Conservation (phyloP, 768 basidiomycete species). For the Panellus pusillus region DNA sequence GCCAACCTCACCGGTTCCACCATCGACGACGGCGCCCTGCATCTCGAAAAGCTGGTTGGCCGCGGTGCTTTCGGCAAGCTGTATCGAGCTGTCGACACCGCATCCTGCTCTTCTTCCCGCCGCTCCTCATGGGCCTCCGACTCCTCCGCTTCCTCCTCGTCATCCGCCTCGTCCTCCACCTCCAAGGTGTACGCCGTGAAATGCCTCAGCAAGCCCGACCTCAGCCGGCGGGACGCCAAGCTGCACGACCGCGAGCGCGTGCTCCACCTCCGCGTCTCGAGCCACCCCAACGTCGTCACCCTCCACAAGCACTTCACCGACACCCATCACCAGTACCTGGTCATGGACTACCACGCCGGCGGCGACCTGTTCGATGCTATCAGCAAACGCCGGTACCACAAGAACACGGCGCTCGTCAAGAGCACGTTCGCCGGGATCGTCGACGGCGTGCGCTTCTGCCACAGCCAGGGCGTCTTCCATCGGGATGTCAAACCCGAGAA, state of each 20-base stretch:
- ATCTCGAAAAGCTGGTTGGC: conserved; percentile 7
- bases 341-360: conserved; percentile 32
- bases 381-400: conserved; percentile 38
- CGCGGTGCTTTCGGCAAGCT: conserved; percentile 12
- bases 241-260: conserved; percentile 51
- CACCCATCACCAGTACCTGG: conserved; percentile 47
- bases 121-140: background rate
- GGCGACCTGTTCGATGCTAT: conserved; percentile 52
- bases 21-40: conserved; percentile 1
- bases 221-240: conserved; percentile 39
- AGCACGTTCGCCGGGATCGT: conserved; percentile 53
- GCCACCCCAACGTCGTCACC: conserved; percentile 44
- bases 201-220: conserved; percentile 44
- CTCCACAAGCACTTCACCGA: conserved; percentile 50
- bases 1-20: conserved; percentile 1
- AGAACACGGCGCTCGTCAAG: conserved; percentile 48
- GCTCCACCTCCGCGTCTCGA: conserved; percentile 31
- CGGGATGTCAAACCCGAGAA: conserved; percentile 42
- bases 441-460: conserved; percentile 56
- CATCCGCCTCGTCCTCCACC: no score
- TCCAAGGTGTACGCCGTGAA: conserved; percentile 42
- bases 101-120: background rate
- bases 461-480: conserved; percentile 45
- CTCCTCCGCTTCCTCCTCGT: no score
- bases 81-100: conserved; percentile 9